Evolutionary conservation across 352 stramenopile species (phyloP), one percentile per base, ranked within the genome.

Genomic region (Phytophthora fragariaefolia): DNA sequence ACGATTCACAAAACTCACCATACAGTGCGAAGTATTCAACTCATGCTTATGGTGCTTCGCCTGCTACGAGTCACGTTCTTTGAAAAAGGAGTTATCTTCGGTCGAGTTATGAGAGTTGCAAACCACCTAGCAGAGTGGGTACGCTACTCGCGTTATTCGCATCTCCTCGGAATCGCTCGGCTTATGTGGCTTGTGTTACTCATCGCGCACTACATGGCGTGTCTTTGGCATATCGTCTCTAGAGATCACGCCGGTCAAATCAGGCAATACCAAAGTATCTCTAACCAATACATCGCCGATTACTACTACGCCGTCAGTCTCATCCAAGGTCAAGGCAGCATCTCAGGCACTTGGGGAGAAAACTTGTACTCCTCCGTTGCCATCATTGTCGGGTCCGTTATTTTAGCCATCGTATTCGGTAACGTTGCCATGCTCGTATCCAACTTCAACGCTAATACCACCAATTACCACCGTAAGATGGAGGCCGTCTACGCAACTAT

Each of bases 171-270:
- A 3, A 73, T 87, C 8, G 43, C 60, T 4, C 56, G 68, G n/a
- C 49, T 85, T 26, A 49, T 87, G 12, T 55, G 70, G 40, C 15
- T 76, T 3, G 64, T 87, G 23, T 28, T 87, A 10, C 47, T 83
- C 8, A 68, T 76, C 15, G 69, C 77, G 7, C 78, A 86, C 67
- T 73, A 84, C 38, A 73, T 83, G 43, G 76, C 77, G 7, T 89
- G 77, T 32, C 20, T 59, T 17, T 89, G 76, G 80, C 67, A 79
- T 57, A 12, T 74, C 0, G 52, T 87, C 2, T 27, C 45, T 9
- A 15, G 18, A 7, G n/a, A 54, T 4, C 22, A 40, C 12, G 30
- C 30, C 4, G 30, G 30, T 0, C 5, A 17, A 8, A 42, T 3
- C 12, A 18, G 34, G 34, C 4, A 22, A 0, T 7, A 6, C 6